phyloP scores from a whole-genome alignment of 192 early-diverging fungal genomes.

The Funneliformis mosseae region DNA sequence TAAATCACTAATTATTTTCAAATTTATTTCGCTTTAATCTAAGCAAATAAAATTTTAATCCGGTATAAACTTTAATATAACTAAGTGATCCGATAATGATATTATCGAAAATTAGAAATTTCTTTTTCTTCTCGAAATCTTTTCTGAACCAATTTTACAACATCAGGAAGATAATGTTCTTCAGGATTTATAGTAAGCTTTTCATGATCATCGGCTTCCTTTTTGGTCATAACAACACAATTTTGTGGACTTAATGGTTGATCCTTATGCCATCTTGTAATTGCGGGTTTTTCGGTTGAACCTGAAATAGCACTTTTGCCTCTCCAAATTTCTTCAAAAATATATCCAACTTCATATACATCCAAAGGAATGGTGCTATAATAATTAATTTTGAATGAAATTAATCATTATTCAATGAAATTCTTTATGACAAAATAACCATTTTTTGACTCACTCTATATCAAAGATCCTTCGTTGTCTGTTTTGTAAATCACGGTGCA shows the following conservation, averaged over 20 bases:
- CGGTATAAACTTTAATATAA: too few species aligned
- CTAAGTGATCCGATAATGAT: too few species aligned
- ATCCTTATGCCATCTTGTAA: slow-evolving; percentile 76
- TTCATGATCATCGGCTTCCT: slow-evolving; percentile 71
- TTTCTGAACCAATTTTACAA: slow-evolving; percentile 53
- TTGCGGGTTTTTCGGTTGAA: slow-evolving; percentile 66
- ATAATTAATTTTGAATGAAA: neutral
- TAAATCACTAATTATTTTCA: too few species aligned
- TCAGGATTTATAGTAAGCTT: slow-evolving; percentile 48
- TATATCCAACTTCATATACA: slow-evolving; percentile 76
- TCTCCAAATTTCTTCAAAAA: slow-evolving; percentile 89
- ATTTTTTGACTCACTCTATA: neutral
- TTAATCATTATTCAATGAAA: neutral
- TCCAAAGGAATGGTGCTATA: slow-evolving; percentile 55
- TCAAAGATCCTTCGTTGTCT: slow-evolving; percentile 8
- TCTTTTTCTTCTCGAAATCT: slow-evolving; percentile 52
- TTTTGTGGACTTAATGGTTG: slow-evolving; percentile 73
- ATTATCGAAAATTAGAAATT: slow-evolving; percentile 38
- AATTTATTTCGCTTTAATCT: too few species aligned
- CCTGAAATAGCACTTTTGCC: slow-evolving; percentile 79
- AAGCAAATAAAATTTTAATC: too few species aligned
- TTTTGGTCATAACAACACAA: slow-evolving; percentile 81
- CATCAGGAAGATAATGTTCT: slow-evolving; percentile 55
- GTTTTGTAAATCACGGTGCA: slow-evolving; percentile 69
- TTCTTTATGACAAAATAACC: neutral